Evolutionary conservation across 805 yeast genomes (phyloP).

Genomic region (Saturnispora mendoncae): DNA sequence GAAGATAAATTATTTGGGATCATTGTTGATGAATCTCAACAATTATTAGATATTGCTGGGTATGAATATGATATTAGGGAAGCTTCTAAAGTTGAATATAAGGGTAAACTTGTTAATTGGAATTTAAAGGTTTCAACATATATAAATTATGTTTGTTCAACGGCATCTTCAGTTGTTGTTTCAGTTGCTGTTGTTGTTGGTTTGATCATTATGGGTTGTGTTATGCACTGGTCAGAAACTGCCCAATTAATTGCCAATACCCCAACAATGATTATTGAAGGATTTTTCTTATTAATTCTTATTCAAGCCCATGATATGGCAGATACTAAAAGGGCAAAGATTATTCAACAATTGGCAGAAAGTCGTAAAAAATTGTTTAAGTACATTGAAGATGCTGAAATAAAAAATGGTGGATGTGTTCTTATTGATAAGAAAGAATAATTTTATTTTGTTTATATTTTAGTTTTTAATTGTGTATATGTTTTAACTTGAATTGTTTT

Average conservation of each 20-base stretch:
- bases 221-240: constrained; percentile 29
- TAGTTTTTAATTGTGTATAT: too few species aligned
- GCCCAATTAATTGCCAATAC: constrained; percentile 33
- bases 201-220: constrained; percentile 26
- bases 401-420: not conserved
- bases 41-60: constrained; percentile 23
- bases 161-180: constrained; percentile 23
- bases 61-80: constrained; percentile 13
- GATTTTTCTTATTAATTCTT: constrained; percentile 30
- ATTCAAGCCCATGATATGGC: constrained; percentile 29
- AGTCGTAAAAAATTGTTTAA: constrained; percentile 12
- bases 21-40: constrained; percentile 26
- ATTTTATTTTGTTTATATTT: too few species aligned
- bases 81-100: constrained; percentile 3
- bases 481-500: too few species aligned
- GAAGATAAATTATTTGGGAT: constrained; percentile 17
- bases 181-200: constrained; percentile 24
- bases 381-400: constrained; percentile 1
- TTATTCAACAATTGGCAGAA: constrained; percentile 10
- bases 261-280: constrained; percentile 36
- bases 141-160: constrained; percentile 26
- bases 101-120: constrained; percentile 4
- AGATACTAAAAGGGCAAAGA: constrained; percentile 9
- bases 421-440: not conserved
- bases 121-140: constrained; percentile 11